Base-by-base conservation (phyloP, 768 basidiomycete genomes). In the Termitomyces sp. region DNA sequence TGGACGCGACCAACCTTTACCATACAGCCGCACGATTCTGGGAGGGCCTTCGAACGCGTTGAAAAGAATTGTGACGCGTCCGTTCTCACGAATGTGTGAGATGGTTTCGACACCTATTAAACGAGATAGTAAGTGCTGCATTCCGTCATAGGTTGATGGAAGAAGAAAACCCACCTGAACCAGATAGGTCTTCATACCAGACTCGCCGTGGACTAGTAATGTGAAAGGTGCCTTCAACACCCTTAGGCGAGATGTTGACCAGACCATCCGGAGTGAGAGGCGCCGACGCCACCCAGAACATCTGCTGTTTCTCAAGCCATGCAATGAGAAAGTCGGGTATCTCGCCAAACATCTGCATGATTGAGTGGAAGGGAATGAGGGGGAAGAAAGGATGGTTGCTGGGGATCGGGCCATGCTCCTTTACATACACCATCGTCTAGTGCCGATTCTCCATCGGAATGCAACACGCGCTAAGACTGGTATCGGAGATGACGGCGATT, bases 131-230 rank as follows among this genome's bases (percentile, higher is more conserved):
- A 21, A 33, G 19, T 37, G 11, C 10, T 46, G 54, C 41, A 31
- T 30, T 38, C 31, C 40, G 21, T 31, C 23, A 8, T 14, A 5
- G 3, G 40, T 23, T 17, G 28, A 30, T 48, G 19, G 19, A 58
- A n/a, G 43, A 10, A 50, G 48, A n/a, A 14, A 21, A 71, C 76
- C 41, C 57, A 85, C 86, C 85, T 60, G 84, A 82, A 12, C 87
- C 87, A 31, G 82, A 83, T 43, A 87, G 72, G 65, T 90, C 87
- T 64, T 89, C 85, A 61, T 90, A 89, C 87, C 87, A 89, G 7
- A 85, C 83, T 50, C 70, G 71, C 35, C 75, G 79, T 15, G 77
- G 68, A 56, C 78, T 73, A 17, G 75, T 73, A 61, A 87, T 67
- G 62, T 86, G 85, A 63, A 90, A 86, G 3, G 79, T 81, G n/a